Conservation (phyloP, 1,284 basidiomycete species). For the Coriolopsis trogii region DNA sequence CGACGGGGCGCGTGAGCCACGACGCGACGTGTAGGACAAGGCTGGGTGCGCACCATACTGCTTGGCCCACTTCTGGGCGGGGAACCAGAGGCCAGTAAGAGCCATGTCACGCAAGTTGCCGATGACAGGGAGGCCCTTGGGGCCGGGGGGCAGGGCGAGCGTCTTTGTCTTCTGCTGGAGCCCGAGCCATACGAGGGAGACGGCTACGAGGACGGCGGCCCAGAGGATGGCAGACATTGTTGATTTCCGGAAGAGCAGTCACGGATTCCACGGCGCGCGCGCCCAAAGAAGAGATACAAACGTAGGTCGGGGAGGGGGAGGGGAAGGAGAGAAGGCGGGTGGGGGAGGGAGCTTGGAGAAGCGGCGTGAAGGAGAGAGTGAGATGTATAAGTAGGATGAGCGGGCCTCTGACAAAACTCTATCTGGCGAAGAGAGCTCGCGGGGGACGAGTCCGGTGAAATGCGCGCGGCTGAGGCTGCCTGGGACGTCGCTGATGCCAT, state of each 20-base stretch:
- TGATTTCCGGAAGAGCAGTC: slow-evolving; percentile 25
- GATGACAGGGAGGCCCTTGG: slow-evolving; percentile 62
- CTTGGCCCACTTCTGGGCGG: slow-evolving; percentile 35
- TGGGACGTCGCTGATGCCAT: slow-evolving; percentile 16
- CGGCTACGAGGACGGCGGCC: slow-evolving; percentile 22
- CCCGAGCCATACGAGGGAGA: slow-evolving; percentile 26
- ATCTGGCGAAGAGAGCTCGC: slow-evolving; percentile 23
- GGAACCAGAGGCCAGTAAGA: slow-evolving; percentile 49
- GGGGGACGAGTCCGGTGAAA: slow-evolving; percentile 4
- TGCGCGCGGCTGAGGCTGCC: slow-evolving; percentile 1
- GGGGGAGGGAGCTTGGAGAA: slow-evolving; percentile 5
- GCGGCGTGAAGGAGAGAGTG: background rate
- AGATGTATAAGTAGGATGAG: slow-evolving; percentile 9
- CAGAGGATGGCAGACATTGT: slow-evolving; percentile 26
- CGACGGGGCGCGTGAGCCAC: background rate
- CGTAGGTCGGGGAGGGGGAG: slow-evolving; percentile 1
- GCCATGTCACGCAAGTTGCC: slow-evolving; percentile 66
- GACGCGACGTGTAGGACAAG: background rate
- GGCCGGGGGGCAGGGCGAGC: slow-evolving; percentile 57
- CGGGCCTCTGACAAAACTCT: slow-evolving; percentile 23
- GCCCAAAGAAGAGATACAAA: slow-evolving; percentile 5
- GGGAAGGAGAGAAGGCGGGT: background rate
- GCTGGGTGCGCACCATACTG: slow-evolving; percentile 30
- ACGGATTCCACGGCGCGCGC: slow-evolving; percentile 22
- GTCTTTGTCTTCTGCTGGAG: slow-evolving; percentile 22